Base-by-base conservation (phyloP, 2,329 filamentous ascomycete species). In the Aspergillus brasiliensis region DNA sequence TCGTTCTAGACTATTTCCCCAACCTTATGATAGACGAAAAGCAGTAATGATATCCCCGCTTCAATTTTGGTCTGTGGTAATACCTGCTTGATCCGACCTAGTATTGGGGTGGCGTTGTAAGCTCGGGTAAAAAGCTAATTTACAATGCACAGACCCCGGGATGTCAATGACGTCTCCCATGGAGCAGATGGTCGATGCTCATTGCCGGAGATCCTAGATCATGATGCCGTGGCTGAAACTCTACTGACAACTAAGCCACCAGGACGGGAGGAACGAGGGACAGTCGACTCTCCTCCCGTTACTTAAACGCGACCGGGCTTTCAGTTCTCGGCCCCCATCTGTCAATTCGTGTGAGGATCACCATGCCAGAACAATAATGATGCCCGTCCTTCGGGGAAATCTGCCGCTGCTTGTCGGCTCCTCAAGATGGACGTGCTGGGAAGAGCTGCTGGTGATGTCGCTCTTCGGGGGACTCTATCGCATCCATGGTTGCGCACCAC, bases 401-500 rank as follows among this genome's bases (percentile, higher is more conserved):
- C n/a, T 31, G 25, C 6, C 17, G 25, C 7, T 13, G 4, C 6
- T 27, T 21, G 6, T 23, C 25, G 25, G 51, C 52, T 13, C 52
- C 13, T 55, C 52, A 55, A 6, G 5, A 55, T 55, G 52, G 52
- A 55, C 38, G n/a, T 31, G 11, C 25, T 40, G 25, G 13, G 23
- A 46, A 40, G 17, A 23, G 34, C 19, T 40, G 5, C 52, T 21
- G 38, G n/a, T 28, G 42, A 13, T 25, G 44, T 28, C 40, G 15
- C 40, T 28, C 38, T 17, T n/a, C 27, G 21, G 28, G 25, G n/a
- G 21, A 31, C 38, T 13, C 27, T 31, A 5, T 38, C 38, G n/a
- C 38, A 46, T 27, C 31, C 15, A 19, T 55, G 52, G 52, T 44
- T 55, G 23, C 52, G 52, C 13, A 55, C 44, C n/a, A 28, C 54